These are phyloP conservation scores for Neurospora sp. DNA, from an alignment of 495 filamentous ascomycete genomes.

Conservation along the genomic window DNA sequence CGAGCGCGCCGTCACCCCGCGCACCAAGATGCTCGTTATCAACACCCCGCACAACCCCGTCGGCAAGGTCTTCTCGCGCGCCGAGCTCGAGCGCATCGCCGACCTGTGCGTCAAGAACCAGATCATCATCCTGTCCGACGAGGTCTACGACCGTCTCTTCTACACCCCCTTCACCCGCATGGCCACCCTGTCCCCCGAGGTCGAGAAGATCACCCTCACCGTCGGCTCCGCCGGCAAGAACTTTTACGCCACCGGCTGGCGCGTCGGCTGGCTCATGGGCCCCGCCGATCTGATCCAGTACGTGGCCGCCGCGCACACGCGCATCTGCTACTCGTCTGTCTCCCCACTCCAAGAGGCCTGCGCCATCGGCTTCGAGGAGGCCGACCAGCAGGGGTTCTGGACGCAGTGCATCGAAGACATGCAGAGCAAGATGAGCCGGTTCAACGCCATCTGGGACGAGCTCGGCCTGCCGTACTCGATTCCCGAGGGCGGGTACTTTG, in stretches of 20 bases:
- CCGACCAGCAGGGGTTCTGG: slow-evolving; percentile 81
- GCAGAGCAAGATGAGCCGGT: slow-evolving; percentile 76
- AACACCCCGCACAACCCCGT: slow-evolving; percentile 84
- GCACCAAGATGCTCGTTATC: slow-evolving; percentile 91
- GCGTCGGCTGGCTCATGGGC: slow-evolving; percentile 88
- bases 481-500: slow-evolving; percentile 94
- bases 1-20: slow-evolving; percentile 71
- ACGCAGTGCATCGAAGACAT: slow-evolving; percentile 73
- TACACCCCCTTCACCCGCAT: slow-evolving; percentile 92
- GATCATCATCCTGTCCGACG: slow-evolving; percentile 91
- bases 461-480: slow-evolving; percentile 83
- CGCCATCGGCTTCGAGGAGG: slow-evolving; percentile 90
- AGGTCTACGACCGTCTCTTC: slow-evolving; percentile 91
- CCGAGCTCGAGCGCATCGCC: slow-evolving; percentile 78
- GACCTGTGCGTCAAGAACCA: slow-evolving; percentile 87
- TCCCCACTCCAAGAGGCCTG: slow-evolving; percentile 91
- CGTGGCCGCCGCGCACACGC: slow-evolving; percentile 82
- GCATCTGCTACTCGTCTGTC: slow-evolving; percentile 92
- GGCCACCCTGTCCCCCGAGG: slow-evolving; percentile 77
- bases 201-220: slow-evolving; percentile 78
- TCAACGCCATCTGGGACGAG: slow-evolving; percentile 83
- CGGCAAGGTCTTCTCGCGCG: slow-evolving; percentile 81
- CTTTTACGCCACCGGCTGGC: slow-evolving; percentile 96
- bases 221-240: slow-evolving; percentile 95
- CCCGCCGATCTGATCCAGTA: slow-evolving; percentile 84